phyloP scores from a whole-genome alignment of 2,329 filamentous ascomycete genomes.

The Colletotrichum acutatum region DNA sequence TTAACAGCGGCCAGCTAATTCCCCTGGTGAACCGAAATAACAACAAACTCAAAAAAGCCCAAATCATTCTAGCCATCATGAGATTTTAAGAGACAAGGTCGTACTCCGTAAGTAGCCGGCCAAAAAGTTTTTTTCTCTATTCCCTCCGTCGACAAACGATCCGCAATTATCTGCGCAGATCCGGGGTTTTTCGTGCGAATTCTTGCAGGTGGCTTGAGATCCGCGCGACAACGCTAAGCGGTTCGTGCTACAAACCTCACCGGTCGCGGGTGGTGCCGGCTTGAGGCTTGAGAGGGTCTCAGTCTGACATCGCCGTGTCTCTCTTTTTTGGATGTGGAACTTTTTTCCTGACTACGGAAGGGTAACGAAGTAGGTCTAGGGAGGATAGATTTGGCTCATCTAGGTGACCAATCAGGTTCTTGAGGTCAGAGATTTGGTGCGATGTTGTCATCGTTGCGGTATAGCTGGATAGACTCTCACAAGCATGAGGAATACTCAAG shows the following conservation, averaged over 20 bases:
- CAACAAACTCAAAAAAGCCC: too few species aligned
- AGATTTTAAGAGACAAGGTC: too few species aligned
- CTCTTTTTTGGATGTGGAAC: neutral
- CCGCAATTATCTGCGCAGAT: neutral
- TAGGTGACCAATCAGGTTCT: neutral
- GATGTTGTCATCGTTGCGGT: conserved; percentile 20
- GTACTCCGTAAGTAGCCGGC: too few species aligned
- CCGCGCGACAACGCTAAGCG: neutral
- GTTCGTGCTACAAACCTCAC: neutral
- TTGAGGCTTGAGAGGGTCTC: neutral
- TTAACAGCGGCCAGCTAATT: too few species aligned
- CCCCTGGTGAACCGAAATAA: too few species aligned
- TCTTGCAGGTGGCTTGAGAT: neutral
- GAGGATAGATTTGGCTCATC: neutral
- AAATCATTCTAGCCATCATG: too few species aligned
- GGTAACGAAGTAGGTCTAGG: neutral
- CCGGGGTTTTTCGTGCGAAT: neutral
- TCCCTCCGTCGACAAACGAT: neutral
- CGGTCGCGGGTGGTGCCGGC: neutral
- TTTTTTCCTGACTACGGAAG: neutral
- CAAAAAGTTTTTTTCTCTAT: neutral
- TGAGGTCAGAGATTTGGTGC: neutral
- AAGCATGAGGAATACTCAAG: neutral
- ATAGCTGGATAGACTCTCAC: neutral
- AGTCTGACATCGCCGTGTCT: neutral